Conservation (phyloP, 306 rosid species). For the Prunus armeniaca region DNA sequence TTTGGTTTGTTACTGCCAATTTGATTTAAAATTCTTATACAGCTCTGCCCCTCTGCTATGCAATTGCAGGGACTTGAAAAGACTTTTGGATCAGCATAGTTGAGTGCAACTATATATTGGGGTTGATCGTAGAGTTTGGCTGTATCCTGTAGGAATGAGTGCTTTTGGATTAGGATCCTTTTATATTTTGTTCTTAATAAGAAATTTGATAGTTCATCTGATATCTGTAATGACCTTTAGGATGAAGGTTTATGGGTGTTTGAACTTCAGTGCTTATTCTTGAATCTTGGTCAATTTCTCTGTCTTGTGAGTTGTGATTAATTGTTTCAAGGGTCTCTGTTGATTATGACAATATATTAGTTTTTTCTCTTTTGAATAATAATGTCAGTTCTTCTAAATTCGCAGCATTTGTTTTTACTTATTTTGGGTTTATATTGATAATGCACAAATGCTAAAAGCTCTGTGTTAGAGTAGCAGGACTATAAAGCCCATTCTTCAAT, state of each 20-base stretch:
- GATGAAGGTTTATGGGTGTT: background rate
- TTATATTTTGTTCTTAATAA: constrained; percentile 1
- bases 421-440: background rate
- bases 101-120: constrained; percentile 25
- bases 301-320: background rate
- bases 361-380: background rate
- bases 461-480: background rate
- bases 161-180: constrained; percentile 12
- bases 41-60: constrained; percentile 22
- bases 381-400: background rate
- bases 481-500: background rate
- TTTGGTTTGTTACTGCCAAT: constrained; percentile 3
- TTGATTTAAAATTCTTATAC: constrained; percentile 5
- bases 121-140: constrained; percentile 25
- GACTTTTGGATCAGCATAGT: constrained; percentile 39
- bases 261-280: background rate
- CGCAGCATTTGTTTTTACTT: background rate
- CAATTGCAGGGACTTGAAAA: constrained; percentile 75
- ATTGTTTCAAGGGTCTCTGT: constrained; percentile 2
- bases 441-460: background rate
- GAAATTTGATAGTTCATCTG: constrained; percentile 4
- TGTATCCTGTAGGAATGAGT: constrained; percentile 7
- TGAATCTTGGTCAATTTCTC: background rate
- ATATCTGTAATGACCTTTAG: constrained; percentile 1
- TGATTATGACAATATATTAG: background rate